These are phyloP conservation scores for Scleromitrula shiraiana DNA, from an alignment of 2,329 filamentous ascomycete genomes.

Conservation along the genomic window DNA sequence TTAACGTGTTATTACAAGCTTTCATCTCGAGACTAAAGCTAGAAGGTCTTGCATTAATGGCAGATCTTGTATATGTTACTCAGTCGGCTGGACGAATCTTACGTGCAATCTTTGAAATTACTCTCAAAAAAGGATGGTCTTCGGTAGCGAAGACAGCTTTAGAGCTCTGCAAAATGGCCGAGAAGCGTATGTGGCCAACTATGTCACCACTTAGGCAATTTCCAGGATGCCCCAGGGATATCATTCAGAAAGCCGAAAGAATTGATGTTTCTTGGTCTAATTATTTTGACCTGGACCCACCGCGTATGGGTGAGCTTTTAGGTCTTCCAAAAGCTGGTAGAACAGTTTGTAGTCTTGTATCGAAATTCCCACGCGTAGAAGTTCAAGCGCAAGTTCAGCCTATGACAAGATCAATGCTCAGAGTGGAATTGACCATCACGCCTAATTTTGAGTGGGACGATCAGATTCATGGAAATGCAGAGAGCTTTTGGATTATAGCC, in stretches of 20 bases:
- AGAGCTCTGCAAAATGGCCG: slow-evolving; percentile 96
- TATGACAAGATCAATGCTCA: slow-evolving; percentile 86
- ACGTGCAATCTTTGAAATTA: slow-evolving; percentile 92
- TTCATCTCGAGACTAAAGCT: slow-evolving; percentile 93
- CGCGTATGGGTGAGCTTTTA: slow-evolving; percentile 89
- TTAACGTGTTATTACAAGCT: slow-evolving; percentile 93
- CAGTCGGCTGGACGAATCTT: slow-evolving; percentile 96
- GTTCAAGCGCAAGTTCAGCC: slow-evolving; percentile 92
- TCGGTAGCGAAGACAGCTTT: slow-evolving; percentile 86
- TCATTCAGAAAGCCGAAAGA: slow-evolving; percentile 85
- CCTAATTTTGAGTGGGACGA: slow-evolving; percentile 97
- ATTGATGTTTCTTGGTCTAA: slow-evolving; percentile 90
- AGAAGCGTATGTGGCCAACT: slow-evolving; percentile 99
- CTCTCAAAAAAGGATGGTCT: slow-evolving; percentile 94
- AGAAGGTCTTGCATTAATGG: slow-evolving; percentile 91
- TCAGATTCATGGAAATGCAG: slow-evolving; percentile 73
- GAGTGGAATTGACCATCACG: slow-evolving; percentile 81
- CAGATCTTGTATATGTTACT: slow-evolving; percentile 96
- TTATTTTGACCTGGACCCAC: slow-evolving; percentile 94
- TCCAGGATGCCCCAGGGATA: slow-evolving; percentile 69
- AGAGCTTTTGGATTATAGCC: slow-evolving; percentile 94
- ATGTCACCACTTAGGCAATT: slow-evolving; percentile 97
- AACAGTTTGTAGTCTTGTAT: slow-evolving; percentile 75
- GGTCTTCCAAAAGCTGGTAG: slow-evolving; percentile 84
- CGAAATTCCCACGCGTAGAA: slow-evolving; percentile 89